Base-by-base conservation (phyloP, 441 rosid species). In the Erodium trifolium region DNA sequence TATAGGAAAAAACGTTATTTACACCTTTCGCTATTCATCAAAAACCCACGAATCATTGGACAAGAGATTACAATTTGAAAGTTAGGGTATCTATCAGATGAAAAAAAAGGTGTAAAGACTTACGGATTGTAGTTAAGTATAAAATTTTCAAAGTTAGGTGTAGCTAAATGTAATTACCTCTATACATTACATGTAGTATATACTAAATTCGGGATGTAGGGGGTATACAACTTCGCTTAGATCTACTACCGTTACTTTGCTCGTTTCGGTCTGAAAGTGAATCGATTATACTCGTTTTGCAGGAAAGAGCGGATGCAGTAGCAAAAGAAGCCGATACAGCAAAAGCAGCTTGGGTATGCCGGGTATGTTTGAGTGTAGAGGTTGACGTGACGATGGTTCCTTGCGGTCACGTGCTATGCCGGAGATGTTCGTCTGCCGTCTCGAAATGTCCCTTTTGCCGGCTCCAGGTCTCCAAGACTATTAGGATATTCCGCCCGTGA, bases 381-480 rank as follows among this genome's bases (percentile, higher is more conserved):
- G 96, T 94, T 53, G 90, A 88, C 68, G 78, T 89, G 78, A 84
- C 93, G 5, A 78, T 93, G 31, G 85, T 84, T 72, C 97, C 99
- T 47, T 91, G 97, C 27, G 97, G 99, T 66, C 99, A 93, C 67
- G 97, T 89, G 64, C 91, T 94, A 73, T 91, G 97, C 73, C 88
- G 83, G 18, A 76, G 78, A 82, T 94, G 99, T 76, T 84, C 96
- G 17, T 76, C 97, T 41, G 90, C 93, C 68, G 96, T 94, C 76
- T 85, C 97, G 2, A 80, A 81, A 79, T 91, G 97, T 67, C 99
- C 99, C 12, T 94, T 94, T 73, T 94, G 96, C 80, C 88, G 99
- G 68, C 82, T 87, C 75, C 90, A 83, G 76, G 99, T 88, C 19
- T 55, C 76, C 3, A 79, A 84, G 71, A 82, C 96, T 9, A 80